phyloP scores from a whole-genome alignment of 2,329 filamentous ascomycete species.

The Cordyceps fumosorosea region DNA sequence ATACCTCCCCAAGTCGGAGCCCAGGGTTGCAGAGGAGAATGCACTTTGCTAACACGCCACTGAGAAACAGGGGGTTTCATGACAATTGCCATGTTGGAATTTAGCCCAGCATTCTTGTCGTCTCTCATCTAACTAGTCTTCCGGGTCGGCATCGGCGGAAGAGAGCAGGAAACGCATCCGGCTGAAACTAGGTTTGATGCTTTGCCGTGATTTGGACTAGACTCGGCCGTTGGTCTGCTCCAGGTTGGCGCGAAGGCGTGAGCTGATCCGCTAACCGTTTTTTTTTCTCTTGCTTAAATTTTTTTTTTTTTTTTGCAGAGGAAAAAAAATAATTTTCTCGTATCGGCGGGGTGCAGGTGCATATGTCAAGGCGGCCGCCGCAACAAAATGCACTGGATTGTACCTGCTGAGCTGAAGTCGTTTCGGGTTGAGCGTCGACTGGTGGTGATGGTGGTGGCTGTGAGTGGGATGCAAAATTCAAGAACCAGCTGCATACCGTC shows the following conservation, averaged over 20 bases:
- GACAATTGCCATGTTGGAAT: background rate
- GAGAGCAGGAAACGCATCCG: background rate
- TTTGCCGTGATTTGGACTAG: background rate
- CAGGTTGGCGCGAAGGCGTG: background rate
- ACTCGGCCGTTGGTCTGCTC: background rate
- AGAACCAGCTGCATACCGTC: background rate
- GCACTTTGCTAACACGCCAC: background rate
- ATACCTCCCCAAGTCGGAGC: too few species aligned
- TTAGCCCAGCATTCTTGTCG: background rate
- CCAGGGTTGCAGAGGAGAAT: too few species aligned
- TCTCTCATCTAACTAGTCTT: background rate
- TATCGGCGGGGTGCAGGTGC: background rate
- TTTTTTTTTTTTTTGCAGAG: background rate
- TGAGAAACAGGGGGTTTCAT: background rate
- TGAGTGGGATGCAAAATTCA: background rate
- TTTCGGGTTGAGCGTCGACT: background rate
- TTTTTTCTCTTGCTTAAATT: background rate
- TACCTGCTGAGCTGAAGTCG: background rate
- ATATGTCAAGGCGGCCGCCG: too few species aligned
- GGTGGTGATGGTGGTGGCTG: background rate
- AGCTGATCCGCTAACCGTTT: background rate
- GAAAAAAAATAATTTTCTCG: background rate
- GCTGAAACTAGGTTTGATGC: background rate
- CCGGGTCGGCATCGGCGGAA: background rate
- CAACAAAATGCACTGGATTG: background rate